Conservation (phyloP, 2,329 filamentous ascomycete genomes). For the Claviceps pusilla region DNA sequence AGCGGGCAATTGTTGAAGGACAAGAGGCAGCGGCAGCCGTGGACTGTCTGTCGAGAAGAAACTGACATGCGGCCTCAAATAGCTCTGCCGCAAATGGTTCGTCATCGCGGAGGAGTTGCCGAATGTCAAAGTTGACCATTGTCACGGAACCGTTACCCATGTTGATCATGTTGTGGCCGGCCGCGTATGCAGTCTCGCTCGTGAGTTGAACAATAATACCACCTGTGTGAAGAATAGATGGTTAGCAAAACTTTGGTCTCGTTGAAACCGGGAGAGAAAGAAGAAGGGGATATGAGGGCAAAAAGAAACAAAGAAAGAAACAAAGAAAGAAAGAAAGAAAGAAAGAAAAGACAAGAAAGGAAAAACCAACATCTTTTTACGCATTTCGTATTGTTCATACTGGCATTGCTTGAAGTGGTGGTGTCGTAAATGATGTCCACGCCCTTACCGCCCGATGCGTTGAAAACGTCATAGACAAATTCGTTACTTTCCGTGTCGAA, state of each 20-base stretch:
- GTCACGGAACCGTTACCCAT: conserved; percentile 10
- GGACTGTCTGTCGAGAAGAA: conserved; percentile 2
- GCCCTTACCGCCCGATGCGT: conserved; percentile 17
- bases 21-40: not conserved
- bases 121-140: conserved; percentile 20
- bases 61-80: conserved; percentile 9
- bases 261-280: too few species aligned
- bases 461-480: conserved; percentile 19
- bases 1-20: not conserved
- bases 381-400: conserved; percentile 19
- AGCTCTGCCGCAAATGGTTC: conserved; percentile 16
- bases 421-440: conserved; percentile 33
- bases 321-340: not conserved
- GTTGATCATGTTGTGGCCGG: not conserved
- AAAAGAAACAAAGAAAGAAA: not conserved
- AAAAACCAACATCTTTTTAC: conserved; percentile 20
- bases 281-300: too few species aligned
- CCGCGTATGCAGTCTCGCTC: conserved; percentile 10
- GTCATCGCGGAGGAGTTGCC: conserved; percentile 18
- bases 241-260: not conserved
- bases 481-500: conserved; percentile 21
- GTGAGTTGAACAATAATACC: conserved; percentile 20
- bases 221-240: conserved; percentile 9
- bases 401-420: conserved; percentile 22
- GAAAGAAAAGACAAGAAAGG: too few species aligned